Evolutionary conservation across 257 asterid species (phyloP), one percentile per base, ranked within the genome.

Genomic region (Solanum lignicaule): DNA sequence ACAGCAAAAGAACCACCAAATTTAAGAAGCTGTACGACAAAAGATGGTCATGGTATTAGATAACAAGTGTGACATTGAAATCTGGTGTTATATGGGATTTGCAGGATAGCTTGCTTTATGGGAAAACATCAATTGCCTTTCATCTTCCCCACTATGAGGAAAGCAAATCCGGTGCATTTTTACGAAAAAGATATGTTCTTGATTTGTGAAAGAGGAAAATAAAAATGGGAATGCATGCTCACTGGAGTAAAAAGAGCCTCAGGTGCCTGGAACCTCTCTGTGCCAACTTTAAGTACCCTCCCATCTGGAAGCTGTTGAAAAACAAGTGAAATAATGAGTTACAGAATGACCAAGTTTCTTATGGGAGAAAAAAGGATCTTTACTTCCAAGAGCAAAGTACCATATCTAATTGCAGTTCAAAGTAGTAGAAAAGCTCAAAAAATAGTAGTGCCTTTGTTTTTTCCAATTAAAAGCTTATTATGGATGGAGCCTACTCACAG

Each of bases 221-320:
- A 39, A 39, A 76, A 71, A 46, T 65, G 81, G 38, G 89, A n/a
- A 83, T 66, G 88, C 74, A 78, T 87, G 88, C 96, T 89, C 93
- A 95, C 98, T 2, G 99, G 98, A 88, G 99, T 94, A 86, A 97
- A 97, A 83, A 97, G 98, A 85, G 98, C 99, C 88, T 97, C 99
- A 29, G 99, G 98, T 89, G 99, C 98, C 92, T 95, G 99, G 93
- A 97, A 97, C 84, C 99, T 90, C 89, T 95, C 99, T 52, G 98
- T 94, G 88, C 98, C 98, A 85, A 95, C 99, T 93, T 97, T 97
- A 87, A 97, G 94, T 87, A 94, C 93, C 90, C 98, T 97, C 92
- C 99, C 99, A 93, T 97, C 99, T 87, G 99, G 99, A 84, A 97
- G 95, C 99, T 97, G 91, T 88, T 83, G 78, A 62, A 91, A 36